Base-by-base conservation (phyloP, 2,329 filamentous ascomycete species). In the Aspergillus melleus region DNA sequence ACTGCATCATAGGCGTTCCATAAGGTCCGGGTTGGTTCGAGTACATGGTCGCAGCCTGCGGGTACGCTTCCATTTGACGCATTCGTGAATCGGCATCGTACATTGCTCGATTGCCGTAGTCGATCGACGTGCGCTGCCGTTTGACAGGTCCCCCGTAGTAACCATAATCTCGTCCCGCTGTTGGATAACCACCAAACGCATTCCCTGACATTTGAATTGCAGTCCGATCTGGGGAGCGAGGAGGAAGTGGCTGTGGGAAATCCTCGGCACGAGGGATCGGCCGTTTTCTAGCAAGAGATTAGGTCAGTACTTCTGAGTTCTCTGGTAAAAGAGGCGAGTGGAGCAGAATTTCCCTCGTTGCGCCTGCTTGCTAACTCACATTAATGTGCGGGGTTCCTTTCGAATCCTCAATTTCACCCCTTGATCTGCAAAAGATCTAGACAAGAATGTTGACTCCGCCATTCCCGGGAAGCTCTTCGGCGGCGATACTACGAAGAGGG, bases 341-440 rank as follows among this genome's bases (percentile, higher is more conserved):
- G 49, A 36, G 44, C n/a, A n/a, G 16, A 8, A 47, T 22, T 51
- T 16, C 5, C 26, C 16, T 29, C 8, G 26, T 26, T 12, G 14
- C 42, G 49, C 16, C 11, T 26, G 29, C 32, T 19, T n/a, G 20
- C 19, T 11, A 47, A 73, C 74, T 69, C 62, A 77, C 77, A 78
- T 70, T 60, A 78, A 65, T n/a, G 83, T 83, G 58, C 90, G 83
- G 49, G 90, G 89, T 74, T 96, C 92, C 73, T 96, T 96, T 57
- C 92, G 86, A 51, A 96, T 83, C 55, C 92, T 84, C 32, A 96
- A 79, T 54, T 91, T 88, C 14, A 96, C 90, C 9, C 92, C 92
- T 72, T 96, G 92, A 68, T 96, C 92, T 64, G 90, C 90, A 74
- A 96, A 94, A 0, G 89, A 88, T 54, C 91, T 84, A 0, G 92